Conservation (phyloP, 1,284 basidiomycete genomes). For the Caloboletus inedulis region DNA sequence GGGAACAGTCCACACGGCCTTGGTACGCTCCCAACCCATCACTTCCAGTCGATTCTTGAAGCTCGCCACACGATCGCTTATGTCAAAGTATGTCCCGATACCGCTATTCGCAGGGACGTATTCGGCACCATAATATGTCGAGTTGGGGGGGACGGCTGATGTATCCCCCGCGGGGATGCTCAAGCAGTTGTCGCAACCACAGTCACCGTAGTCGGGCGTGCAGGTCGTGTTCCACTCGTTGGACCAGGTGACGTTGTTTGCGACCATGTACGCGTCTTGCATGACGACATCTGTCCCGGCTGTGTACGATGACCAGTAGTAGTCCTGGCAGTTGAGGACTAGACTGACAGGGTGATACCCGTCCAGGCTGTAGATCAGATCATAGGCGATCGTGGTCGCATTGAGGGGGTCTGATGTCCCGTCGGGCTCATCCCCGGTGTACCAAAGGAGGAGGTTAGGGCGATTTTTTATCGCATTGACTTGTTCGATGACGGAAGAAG, state of each 20-base stretch:
- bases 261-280: conserved; percentile 58
- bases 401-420: conserved; percentile 64
- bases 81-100: conserved; percentile 44
- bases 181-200: conserved; percentile 59
- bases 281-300: conserved; percentile 60
- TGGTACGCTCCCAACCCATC: conserved; percentile 55
- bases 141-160: conserved; percentile 26
- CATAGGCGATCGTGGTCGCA: conserved; percentile 54
- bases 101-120: conserved; percentile 32
- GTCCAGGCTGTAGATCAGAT: conserved; percentile 66
- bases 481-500: conserved; percentile 59
- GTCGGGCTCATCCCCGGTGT: conserved; percentile 75
- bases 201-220: conserved; percentile 62
- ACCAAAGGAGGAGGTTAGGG: conserved; percentile 71
- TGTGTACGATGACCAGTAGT: conserved; percentile 57
- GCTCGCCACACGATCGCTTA: conserved; percentile 60
- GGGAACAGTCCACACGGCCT: conserved; percentile 70
- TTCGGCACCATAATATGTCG: conserved; percentile 13
- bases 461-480: conserved; percentile 64
- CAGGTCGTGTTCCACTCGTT: conserved; percentile 51
- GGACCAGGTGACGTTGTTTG: conserved; percentile 67
- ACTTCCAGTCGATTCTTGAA: conserved; percentile 57
- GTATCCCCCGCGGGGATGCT: conserved; percentile 32
- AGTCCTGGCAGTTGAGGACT: conserved; percentile 73
- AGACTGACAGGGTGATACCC: conserved; percentile 74